A percentile compares a stretch with the other conserved stretches of the same genome.
phyloP scores from a whole-genome alignment of 805 yeast species.

The Metschnikowia cubensis region DNA sequence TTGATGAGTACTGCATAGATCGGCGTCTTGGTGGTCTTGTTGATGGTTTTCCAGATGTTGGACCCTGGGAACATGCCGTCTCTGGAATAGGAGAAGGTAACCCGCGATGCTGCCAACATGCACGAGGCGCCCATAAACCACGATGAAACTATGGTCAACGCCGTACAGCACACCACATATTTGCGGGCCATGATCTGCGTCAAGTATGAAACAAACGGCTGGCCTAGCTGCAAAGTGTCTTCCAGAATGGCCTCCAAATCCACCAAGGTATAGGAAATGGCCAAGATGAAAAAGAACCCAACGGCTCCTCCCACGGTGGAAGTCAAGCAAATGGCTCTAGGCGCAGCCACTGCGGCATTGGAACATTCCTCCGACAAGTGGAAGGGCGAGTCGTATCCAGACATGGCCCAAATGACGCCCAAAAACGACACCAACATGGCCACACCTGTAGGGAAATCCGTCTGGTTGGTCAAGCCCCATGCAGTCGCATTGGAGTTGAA shows the following conservation, averaged over 20 bases:
- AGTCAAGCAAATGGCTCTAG: constrained; percentile 63
- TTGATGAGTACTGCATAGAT: constrained; percentile 62
- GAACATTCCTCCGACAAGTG: constrained; percentile 71
- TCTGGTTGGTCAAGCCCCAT: constrained; percentile 53
- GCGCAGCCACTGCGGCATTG: constrained; percentile 60
- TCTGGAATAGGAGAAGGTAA: constrained; percentile 63
- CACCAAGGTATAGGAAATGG: constrained; percentile 58
- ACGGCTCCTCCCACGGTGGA: constrained; percentile 51
- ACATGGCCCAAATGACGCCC: constrained; percentile 70
- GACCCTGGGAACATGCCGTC: constrained; percentile 66
- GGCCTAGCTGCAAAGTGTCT: constrained; percentile 49
- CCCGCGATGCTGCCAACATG: constrained; percentile 64
- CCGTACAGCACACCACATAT: constrained; percentile 40
- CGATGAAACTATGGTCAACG: constrained; percentile 41
- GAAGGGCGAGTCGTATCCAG: constrained; percentile 73
- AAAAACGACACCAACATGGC: constrained; percentile 53
- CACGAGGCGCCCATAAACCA: constrained; percentile 55
- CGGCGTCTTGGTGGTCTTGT: constrained; percentile 54
- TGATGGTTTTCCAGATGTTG: constrained; percentile 45
- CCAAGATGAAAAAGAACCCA: constrained; percentile 56
- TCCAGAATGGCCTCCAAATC: constrained; percentile 44
- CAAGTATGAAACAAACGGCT: constrained; percentile 56
- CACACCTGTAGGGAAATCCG: constrained; percentile 63
- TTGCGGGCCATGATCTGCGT: constrained; percentile 44
- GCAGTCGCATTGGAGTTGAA: constrained; percentile 48